These are phyloP conservation scores for Elasticomyces elasticus DNA, from an alignment of 495 filamentous ascomycete genomes.

Conservation along the genomic window DNA sequence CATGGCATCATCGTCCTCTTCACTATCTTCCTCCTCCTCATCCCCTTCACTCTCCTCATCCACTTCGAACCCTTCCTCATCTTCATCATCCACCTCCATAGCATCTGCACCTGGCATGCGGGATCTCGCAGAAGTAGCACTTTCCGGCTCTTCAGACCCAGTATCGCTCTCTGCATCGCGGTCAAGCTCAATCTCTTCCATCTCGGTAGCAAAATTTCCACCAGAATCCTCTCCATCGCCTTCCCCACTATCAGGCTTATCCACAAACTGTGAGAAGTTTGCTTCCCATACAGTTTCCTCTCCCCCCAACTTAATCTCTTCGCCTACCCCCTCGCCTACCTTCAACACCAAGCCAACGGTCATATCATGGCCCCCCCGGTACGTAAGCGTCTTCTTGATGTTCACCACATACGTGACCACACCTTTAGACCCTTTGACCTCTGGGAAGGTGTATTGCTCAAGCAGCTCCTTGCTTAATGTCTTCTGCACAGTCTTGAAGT, in stretches of 20 bases:
- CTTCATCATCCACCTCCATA: no score
- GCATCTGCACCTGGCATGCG: no score
- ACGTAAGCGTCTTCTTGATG: no score
- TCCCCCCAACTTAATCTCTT: neutral
- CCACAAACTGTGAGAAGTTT: neutral
- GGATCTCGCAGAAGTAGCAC: no score
- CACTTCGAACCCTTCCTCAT: neutral
- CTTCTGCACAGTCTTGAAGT: neutral
- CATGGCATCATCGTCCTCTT: neutral
- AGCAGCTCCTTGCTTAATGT: neutral
- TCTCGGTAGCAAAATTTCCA: no score
- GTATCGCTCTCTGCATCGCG: no score
- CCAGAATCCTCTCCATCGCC: neutral
- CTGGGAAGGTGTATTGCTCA: no score
- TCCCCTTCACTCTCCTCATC: slow-evolving; percentile 3
- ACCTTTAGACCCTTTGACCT: neutral
- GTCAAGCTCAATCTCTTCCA: no score
- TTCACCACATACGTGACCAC: neutral
- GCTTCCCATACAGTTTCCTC: neutral
- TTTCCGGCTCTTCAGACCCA: no score
- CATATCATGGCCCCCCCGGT: neutral
- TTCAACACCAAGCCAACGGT: neutral
- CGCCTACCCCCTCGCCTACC: neutral
- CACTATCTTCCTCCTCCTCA: slow-evolving; percentile 4
- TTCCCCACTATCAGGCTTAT: neutral